Evolutionary conservation across 1,139 yeast genomes (phyloP).

Genomic region (Geotrichum restrictum): DNA sequence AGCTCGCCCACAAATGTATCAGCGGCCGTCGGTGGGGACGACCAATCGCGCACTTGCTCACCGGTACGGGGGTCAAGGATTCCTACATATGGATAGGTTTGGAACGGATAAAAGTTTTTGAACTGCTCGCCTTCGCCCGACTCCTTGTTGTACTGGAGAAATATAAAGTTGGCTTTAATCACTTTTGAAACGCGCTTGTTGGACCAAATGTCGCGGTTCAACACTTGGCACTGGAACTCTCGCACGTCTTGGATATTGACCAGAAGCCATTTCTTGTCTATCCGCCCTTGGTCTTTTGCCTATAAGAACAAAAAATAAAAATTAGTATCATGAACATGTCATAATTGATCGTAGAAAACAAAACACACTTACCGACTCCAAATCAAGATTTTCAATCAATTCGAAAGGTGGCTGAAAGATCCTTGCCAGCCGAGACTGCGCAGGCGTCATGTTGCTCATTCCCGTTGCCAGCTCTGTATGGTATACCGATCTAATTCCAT

Average conservation of each 20-base stretch:
- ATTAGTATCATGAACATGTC: not conserved
- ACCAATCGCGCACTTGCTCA: slow-evolving; percentile 74
- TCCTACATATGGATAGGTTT: slow-evolving; percentile 77
- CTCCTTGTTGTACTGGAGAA: slow-evolving; percentile 67
- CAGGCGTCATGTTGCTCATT: slow-evolving; percentile 44
- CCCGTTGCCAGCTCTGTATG: too few relatives aligned
- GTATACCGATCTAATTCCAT: not conserved
- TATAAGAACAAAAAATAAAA: too few relatives aligned
- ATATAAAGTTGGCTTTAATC: slow-evolving; percentile 65
- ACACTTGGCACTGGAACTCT: slow-evolving; percentile 81
- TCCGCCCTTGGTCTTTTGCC: slow-evolving; percentile 66
- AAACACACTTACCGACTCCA: slow-evolving; percentile 44
- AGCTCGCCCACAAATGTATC: slow-evolving; percentile 52
- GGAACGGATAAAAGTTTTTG: slow-evolving; percentile 63
- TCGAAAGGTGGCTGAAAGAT: slow-evolving; percentile 94
- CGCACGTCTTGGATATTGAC: slow-evolving; percentile 80
- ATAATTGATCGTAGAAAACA: not conserved
- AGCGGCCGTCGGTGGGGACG: slow-evolving; percentile 31
- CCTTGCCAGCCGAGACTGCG: slow-evolving; percentile 70
- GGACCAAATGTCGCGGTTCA: slow-evolving; percentile 93
- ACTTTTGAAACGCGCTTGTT: slow-evolving; percentile 56
- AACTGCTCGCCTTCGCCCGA: slow-evolving; percentile 70
- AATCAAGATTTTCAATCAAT: slow-evolving; percentile 60
- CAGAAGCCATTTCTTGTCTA: slow-evolving; percentile 71
- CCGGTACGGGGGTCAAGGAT: slow-evolving; percentile 93